phyloP scores from a whole-genome alignment of 1,284 basidiomycete species.

The Apiotrichum gamsii region DNA sequence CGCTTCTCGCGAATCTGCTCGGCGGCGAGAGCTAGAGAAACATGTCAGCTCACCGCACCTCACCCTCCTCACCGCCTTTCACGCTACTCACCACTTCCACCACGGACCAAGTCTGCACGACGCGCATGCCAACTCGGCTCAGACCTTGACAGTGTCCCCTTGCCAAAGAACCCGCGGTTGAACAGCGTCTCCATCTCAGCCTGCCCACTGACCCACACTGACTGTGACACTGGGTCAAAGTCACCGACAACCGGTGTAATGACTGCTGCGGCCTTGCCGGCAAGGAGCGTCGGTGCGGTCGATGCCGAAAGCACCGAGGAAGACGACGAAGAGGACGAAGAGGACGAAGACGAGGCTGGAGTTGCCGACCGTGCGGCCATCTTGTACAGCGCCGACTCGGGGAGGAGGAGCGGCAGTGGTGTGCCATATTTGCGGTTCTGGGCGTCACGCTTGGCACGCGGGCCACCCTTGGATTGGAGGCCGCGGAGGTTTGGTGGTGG shows the following conservation, averaged over 20 bases:
- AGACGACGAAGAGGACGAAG: too few species aligned
- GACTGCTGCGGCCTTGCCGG: background rate
- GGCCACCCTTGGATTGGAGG: conserved; percentile 12
- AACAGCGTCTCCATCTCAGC: conserved; percentile 67
- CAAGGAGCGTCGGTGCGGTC: conserved; percentile 13
- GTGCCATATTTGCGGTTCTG: conserved; percentile 41
- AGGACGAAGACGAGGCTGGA: too few species aligned
- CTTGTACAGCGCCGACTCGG: conserved; percentile 22
- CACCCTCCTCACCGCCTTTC: background rate
- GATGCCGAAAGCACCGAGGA: too few species aligned
- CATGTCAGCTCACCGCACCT: background rate
- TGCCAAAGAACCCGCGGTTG: conserved; percentile 92
- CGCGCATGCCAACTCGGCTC: conserved; percentile 88
- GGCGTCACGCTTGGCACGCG: conserved; percentile 3
- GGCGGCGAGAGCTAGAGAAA: conserved; percentile 37
- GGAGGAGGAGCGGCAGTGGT: conserved; percentile 42
- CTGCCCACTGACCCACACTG: conserved; percentile 68
- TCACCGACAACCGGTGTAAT: conserved; percentile 49
- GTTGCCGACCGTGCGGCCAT: too few species aligned
- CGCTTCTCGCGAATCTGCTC: conserved; percentile 83
- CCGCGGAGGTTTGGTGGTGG: conserved; percentile 1
- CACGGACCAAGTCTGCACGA: conserved; percentile 59
- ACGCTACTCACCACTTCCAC: conserved; percentile 41
- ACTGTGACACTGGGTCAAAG: conserved; percentile 65
- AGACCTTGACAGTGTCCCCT: conserved; percentile 85